phyloP scores from a whole-genome alignment of 495 filamentous ascomycete species.

The Bathelium albidoporum region DNA sequence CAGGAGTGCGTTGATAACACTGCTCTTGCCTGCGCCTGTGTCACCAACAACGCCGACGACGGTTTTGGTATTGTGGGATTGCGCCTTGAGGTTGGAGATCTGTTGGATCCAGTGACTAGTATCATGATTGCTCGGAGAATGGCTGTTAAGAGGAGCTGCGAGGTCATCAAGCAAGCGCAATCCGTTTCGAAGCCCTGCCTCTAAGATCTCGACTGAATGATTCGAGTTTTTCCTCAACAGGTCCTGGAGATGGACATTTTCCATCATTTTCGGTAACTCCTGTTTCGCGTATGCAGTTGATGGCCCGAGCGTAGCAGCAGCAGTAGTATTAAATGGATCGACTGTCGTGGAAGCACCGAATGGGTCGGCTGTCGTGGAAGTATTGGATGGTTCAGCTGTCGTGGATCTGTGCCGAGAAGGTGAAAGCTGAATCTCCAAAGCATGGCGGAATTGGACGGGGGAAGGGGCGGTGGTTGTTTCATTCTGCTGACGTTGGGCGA shows the following conservation, averaged over 20 bases:
- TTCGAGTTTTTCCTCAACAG: neutral
- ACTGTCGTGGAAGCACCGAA: too few species aligned
- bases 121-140: slow-evolving; percentile 18
- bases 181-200: slow-evolving; percentile 32
- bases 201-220: slow-evolving; percentile 29
- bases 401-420: neutral
- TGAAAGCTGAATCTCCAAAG: neutral
- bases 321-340: too few species aligned
- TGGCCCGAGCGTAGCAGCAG: neutral
- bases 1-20: slow-evolving; percentile 28
- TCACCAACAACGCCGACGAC: slow-evolving; percentile 29
- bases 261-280: neutral
- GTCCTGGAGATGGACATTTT: neutral
- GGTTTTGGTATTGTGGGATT: slow-evolving; percentile 24
- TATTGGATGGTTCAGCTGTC: neutral
- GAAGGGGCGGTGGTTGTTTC: neutral
- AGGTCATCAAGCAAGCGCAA: slow-evolving; percentile 29
- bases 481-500: neutral
- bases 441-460: neutral
- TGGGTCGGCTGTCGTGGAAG: too few species aligned
- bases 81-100: slow-evolving; percentile 33
- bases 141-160: slow-evolving; percentile 17
- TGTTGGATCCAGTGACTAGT: slow-evolving; percentile 34
- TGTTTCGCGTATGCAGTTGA: neutral
- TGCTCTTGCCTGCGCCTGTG: slow-evolving; percentile 27